Base-by-base conservation (phyloP, 805 yeast genomes). In the Saturnispora silvae region DNA sequence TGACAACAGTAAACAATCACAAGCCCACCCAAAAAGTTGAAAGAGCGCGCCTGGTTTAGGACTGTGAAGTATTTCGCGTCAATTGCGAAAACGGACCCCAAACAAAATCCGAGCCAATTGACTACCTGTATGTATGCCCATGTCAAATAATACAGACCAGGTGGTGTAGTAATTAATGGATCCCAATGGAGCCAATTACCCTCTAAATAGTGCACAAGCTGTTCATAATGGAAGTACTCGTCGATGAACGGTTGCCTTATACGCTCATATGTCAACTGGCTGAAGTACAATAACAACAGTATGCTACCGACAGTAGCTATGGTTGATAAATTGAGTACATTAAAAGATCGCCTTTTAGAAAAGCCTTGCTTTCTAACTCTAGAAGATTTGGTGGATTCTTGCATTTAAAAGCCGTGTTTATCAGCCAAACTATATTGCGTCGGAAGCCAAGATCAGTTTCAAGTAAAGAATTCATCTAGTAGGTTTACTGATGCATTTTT, bases 141-240 rank as follows among this genome's bases (percentile, higher is more conserved):
- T 4, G 72, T 74, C 8, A 72, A 44, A 5, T 56, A 40, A 53
- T 92, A 89, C 14, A 89, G 61, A 0, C 97, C 98, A 1, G 97
- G 97, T 1, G 98, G 98, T 0, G 98, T 92, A 2, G 98, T 89
- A 53, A 92, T 85, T 52, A 89, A 87, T 10, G 76, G 68, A 55
- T 92, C 85, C 95, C 95, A 86, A 1, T 61, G 49, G n/a, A 45
- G 37, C 60, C 76, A 85, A 35, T 74, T 62, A 10, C 79, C 80
- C 2, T 54, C 46, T 41, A 84, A 70, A 51, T 81, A 86, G 33
- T 63, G 66, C 40, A 72, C 66, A 5, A 94, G 76, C 63, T 92
- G 97, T 6, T 76, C 74, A 17, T 83, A 65, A 53, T 92, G 98
- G 59, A 89, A 89, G 10, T 72, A 65, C 56, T 92, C 98, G 60